These are phyloP conservation scores for Hypomontagnella monticulosa DNA, from an alignment of 495 filamentous ascomycete genomes.

Conservation along the genomic window DNA sequence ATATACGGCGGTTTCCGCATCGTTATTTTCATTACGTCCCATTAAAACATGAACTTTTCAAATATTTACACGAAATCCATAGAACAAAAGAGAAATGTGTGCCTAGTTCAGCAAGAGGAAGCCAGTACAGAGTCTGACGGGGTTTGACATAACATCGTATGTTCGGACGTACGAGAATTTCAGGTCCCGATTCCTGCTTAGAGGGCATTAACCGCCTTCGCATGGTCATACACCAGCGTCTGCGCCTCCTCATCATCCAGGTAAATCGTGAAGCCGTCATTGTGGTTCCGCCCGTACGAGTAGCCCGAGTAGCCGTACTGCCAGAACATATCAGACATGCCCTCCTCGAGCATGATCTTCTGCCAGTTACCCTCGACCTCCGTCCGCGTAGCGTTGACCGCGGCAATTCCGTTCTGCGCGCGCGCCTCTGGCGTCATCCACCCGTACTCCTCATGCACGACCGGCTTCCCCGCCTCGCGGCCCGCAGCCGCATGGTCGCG, in stretches of 20 bases:
- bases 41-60: too few species aligned
- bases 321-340: conserved; percentile 70
- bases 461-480: conserved; percentile 66
- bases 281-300: conserved; percentile 58
- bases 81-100: not conserved
- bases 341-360: conserved; percentile 57
- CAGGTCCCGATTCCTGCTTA: not conserved
- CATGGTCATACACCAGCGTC: conserved; percentile 67
- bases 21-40: too few species aligned
- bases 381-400: conserved; percentile 10
- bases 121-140: not conserved
- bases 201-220: conserved; percentile 54
- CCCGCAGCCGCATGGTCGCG: conserved; percentile 64
- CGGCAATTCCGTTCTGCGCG: conserved; percentile 33
- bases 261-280: conserved; percentile 68
- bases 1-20: too few species aligned
- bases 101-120: not conserved
- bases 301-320: conserved; percentile 66
- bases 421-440: conserved; percentile 34
- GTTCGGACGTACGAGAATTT: too few species aligned
- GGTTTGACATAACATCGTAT: too few species aligned
- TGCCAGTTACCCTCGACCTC: conserved; percentile 68
- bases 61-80: not conserved
- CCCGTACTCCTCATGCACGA: conserved; percentile 68
- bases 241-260: conserved; percentile 64